Evolutionary conservation across 1,284 basidiomycete species (phyloP).

Genomic region (Trichosporon inkin): DNA sequence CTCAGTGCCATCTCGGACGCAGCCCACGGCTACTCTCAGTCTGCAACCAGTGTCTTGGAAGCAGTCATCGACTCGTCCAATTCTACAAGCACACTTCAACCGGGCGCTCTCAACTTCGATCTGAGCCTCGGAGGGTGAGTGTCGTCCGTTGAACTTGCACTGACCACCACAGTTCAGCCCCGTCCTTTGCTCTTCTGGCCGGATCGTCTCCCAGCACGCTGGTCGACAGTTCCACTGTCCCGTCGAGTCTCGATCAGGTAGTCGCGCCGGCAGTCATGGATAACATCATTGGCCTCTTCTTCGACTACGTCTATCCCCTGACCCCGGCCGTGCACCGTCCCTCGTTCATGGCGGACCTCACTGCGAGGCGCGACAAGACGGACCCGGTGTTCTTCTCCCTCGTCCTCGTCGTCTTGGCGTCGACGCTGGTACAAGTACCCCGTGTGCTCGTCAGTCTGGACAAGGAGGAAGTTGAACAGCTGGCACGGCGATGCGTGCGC

Average conservation of each 20-base stretch:
- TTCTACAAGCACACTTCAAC: not conserved
- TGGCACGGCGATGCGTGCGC: conserved; percentile 34
- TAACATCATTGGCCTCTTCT: conserved; percentile 41
- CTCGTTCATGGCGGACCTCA: conserved; percentile 37
- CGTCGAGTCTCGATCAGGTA: conserved; percentile 38
- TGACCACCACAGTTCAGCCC: not conserved
- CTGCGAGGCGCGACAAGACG: conserved; percentile 33
- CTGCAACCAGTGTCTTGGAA: not conserved
- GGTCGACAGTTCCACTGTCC: conserved; percentile 17
- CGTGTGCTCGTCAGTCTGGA: conserved; percentile 38
- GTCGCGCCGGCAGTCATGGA: conserved; percentile 31
- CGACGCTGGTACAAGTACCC: conserved; percentile 42
- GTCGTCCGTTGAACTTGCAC: too few species aligned
- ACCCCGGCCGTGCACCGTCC: conserved; percentile 45
- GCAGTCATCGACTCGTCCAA: not conserved
- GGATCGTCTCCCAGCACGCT: conserved; percentile 11
- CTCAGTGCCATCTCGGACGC: conserved; percentile 37
- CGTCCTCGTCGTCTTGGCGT: conserved; percentile 35
- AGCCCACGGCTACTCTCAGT: conserved; percentile 25
- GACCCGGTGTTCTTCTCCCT: conserved; percentile 40
- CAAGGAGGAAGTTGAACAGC: conserved; percentile 37
- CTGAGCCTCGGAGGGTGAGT: not conserved
- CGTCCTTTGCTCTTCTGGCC: conserved; percentile 13
- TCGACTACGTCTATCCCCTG: conserved; percentile 43
- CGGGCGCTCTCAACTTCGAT: conserved; percentile 3